These are phyloP conservation scores for Elaeagnus macrophylla DNA, from an alignment of 306 rosid genomes.

Conservation along the genomic window DNA sequence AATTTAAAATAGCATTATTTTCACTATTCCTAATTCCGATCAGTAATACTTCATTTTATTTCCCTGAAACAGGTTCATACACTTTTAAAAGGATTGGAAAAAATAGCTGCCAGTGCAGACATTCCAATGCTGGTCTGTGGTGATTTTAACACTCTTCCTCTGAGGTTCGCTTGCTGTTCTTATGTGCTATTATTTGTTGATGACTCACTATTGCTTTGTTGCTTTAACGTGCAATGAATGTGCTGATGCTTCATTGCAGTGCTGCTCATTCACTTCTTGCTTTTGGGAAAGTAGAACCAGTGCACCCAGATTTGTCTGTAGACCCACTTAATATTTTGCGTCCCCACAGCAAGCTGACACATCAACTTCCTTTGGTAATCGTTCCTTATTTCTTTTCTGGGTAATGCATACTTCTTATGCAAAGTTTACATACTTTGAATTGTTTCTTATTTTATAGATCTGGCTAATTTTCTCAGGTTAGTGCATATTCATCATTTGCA, in stretches of 20 bases:
- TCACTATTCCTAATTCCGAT: no score
- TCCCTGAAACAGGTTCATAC: slow-evolving; percentile 66
- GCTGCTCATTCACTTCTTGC: slow-evolving; percentile 96
- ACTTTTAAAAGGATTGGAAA: slow-evolving; percentile 90
- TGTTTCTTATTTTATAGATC: no score
- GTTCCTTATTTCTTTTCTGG: not conserved
- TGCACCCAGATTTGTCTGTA: slow-evolving; percentile 75
- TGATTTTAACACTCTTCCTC: slow-evolving; percentile 87
- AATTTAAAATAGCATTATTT: no score
- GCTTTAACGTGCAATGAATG: slow-evolving; percentile 17
- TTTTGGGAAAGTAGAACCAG: slow-evolving; percentile 80
- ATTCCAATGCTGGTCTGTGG: slow-evolving; percentile 99
- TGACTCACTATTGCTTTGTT: slow-evolving; percentile 14
- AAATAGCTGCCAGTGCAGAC: slow-evolving; percentile 89
- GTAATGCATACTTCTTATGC: not conserved
- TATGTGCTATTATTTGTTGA: not conserved
- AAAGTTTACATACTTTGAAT: not conserved
- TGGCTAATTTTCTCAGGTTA: slow-evolving; percentile 43
- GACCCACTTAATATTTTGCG: slow-evolving; percentile 87
- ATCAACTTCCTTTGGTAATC: slow-evolving; percentile 88
- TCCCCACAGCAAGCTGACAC: slow-evolving; percentile 86
- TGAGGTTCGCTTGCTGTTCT: slow-evolving; percentile 50
- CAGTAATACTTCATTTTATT: not conserved
- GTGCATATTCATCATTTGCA: slow-evolving; percentile 87
- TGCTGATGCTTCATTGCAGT: slow-evolving; percentile 38